These are phyloP conservation scores for Myriangium duriaei DNA, from an alignment of 2,329 filamentous ascomycete genomes.

Conservation along the genomic window DNA sequence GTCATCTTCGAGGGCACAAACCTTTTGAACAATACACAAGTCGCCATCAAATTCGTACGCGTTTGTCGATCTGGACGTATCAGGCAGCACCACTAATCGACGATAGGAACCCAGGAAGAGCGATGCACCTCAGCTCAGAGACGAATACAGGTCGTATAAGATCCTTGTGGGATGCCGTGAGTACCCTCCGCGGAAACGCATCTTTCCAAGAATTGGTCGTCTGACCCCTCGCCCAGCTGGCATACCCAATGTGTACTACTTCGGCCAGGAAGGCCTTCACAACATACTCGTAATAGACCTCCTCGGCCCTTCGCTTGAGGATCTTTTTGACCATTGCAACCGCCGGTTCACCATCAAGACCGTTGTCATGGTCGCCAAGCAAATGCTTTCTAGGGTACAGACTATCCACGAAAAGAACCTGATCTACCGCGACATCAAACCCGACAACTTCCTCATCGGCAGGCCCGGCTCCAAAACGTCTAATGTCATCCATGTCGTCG, in stretches of 20 bases:
- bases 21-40: constrained; percentile 95
- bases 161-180: constrained; percentile 97
- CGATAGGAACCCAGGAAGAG: constrained; percentile 92
- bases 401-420: constrained; percentile 98
- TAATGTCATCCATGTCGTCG: constrained; percentile 96
- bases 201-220: too few relatives aligned
- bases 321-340: constrained; percentile 95
- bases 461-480: constrained; percentile 84
- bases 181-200: too few relatives aligned
- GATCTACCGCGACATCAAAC: constrained; percentile 98
- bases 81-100: constrained; percentile 1
- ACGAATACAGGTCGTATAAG: constrained; percentile 99
- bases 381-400: constrained; percentile 92
- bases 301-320: constrained; percentile 85
- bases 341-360: constrained; percentile 93
- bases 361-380: constrained; percentile 97
- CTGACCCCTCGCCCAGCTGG: constrained; percentile 49
- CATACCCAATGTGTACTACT: constrained; percentile 99
- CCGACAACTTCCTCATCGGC: constrained; percentile 97
- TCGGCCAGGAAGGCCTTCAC: constrained; percentile 94
- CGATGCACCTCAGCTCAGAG: constrained; percentile 90
- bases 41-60: constrained; percentile 97
- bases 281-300: constrained; percentile 98
- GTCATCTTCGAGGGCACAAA: constrained; percentile 98
- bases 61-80: constrained; percentile 5